Evolutionary conservation across 352 stramenopile genomes (phyloP), one percentile per base, ranked within the genome.

Genomic region (Thalassiosira pacifica): DNA sequence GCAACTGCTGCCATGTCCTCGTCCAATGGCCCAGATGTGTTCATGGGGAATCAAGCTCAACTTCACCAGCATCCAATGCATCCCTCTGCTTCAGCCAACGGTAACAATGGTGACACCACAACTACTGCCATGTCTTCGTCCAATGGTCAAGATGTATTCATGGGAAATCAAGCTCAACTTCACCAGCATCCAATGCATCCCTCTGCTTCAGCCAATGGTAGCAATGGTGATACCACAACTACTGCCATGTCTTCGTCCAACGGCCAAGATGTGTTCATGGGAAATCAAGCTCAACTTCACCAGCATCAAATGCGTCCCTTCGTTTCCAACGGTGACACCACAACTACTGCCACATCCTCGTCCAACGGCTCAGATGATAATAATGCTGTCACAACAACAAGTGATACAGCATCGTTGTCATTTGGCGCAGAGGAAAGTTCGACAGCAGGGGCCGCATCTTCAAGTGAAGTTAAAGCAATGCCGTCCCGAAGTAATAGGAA

Each of bases 351-450:
- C 31, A 48, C 32, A 55, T 55, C 63, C 22, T 70, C 63, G 34
- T 31, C 63, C 9, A 70, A 70, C 55, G 34, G 34, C 11, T 26
- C 63, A 24, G 63, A 70, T 31, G 63, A 26, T 69, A 57, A 52
- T 57, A 27, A 48, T 32, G 63, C n/a, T 70, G 63, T 31, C 63
- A 52, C 31, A 42, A 34, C 63, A 70, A 27, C 63, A 29, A 70
- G 32, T 18, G 32, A 70, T 13, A 48, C 37, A 6, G 55, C 63
- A 24, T 57, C 32, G 27, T 57, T 70, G 27, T 57, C 61, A 24
- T 24, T 24, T 22, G 48, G 19, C 22, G 6, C 48, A 59, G 48
- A 59, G 9, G 48, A 59, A 59, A 59, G 16, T 59, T 59, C 48
- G 22, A 59, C 48, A 24, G 6, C 10, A 9, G 10, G 22, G 48